Conservation (phyloP, 2,329 filamentous ascomycete genomes). For the Diaporthe ampelina region DNA sequence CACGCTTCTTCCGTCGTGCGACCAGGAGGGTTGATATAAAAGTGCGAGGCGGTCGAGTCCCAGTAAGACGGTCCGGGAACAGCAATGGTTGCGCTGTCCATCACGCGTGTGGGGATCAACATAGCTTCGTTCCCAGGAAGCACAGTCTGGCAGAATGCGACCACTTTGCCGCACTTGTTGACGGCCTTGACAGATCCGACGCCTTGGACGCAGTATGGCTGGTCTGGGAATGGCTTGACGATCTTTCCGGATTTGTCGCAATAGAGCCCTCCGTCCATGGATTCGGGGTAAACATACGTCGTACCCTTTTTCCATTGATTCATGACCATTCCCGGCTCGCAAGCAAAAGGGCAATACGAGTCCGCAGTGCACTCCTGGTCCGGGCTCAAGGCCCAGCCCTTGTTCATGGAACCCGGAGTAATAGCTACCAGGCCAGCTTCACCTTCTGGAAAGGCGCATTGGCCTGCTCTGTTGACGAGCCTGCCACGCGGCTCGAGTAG, state of each 20-base stretch:
- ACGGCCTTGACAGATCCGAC: slow-evolving; percentile 74
- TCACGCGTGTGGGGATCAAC: slow-evolving; percentile 82
- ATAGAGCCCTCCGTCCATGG: slow-evolving; percentile 83
- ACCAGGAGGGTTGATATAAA: slow-evolving; percentile 84
- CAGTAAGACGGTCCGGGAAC: slow-evolving; percentile 80
- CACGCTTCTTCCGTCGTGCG: slow-evolving; percentile 72
- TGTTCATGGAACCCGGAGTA: slow-evolving; percentile 75
- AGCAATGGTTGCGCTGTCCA: slow-evolving; percentile 70
- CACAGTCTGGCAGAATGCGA: slow-evolving; percentile 85
- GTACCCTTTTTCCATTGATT: slow-evolving; percentile 83
- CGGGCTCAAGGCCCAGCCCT: slow-evolving; percentile 85
- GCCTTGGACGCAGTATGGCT: slow-evolving; percentile 79
- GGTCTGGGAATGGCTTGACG: slow-evolving; percentile 76
- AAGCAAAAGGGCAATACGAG: slow-evolving; percentile 82
- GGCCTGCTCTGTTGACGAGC: slow-evolving; percentile 65
- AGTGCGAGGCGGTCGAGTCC: slow-evolving; percentile 81
- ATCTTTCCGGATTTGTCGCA: slow-evolving; percentile 77
- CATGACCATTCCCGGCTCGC: slow-evolving; percentile 81
- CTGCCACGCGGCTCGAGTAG: slow-evolving; percentile 42
- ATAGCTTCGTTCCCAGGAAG: slow-evolving; percentile 85
- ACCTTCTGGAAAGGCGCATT: slow-evolving; percentile 76
- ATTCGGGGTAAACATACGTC: slow-evolving; percentile 77
- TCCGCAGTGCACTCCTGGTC: slow-evolving; percentile 77
- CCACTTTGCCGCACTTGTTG: slow-evolving; percentile 73
- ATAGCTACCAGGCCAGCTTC: slow-evolving; percentile 77